Conservation (phyloP, 768 basidiomycete species). For the Psilocybe tampanensis region DNA sequence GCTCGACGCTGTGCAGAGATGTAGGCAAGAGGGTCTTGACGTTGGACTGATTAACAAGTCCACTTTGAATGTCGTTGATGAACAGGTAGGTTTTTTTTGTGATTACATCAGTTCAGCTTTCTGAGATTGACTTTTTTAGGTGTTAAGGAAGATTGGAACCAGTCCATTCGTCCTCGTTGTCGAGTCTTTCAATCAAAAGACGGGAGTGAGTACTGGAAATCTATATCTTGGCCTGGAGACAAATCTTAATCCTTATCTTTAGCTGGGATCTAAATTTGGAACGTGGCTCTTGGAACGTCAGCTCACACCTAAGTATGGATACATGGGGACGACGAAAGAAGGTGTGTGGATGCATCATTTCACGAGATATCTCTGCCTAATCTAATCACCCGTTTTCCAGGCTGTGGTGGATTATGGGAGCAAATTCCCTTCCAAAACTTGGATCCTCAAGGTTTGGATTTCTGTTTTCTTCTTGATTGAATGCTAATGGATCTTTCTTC, state of each 20-base stretch:
- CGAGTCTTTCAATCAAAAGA: constrained; percentile 88
- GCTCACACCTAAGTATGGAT: constrained; percentile 78
- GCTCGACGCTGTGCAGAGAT: constrained; percentile 79
- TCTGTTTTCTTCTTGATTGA: constrained; percentile 6
- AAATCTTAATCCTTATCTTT: constrained; percentile 1
- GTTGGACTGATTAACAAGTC: constrained; percentile 89
- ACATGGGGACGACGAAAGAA: constrained; percentile 81
- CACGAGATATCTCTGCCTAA: constrained; percentile 8
- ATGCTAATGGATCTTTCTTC: constrained; percentile 21
- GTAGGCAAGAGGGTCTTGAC: constrained; percentile 70
- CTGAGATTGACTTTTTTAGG: constrained; percentile 42
- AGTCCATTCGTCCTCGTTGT: constrained; percentile 83
- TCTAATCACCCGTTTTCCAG: constrained; percentile 26
- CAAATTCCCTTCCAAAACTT: constrained; percentile 83
- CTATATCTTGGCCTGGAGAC: not conserved
- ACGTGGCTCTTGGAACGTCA: constrained; percentile 85
- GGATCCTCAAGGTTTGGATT: constrained; percentile 69
- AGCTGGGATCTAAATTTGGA: constrained; percentile 82
- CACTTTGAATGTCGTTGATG: constrained; percentile 82
- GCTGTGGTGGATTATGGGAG: constrained; percentile 73
- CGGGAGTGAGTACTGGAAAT: constrained; percentile 50
- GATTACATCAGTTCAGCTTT: not conserved
- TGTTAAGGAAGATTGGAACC: constrained; percentile 68
- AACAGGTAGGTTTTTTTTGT: constrained; percentile 49
- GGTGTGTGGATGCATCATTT: constrained; percentile 34